Percentiles rank a stretch among this genome's conserved stretches.
These are phyloP conservation scores for Tympanopsis confertula DNA, from an alignment of 2,329 filamentous ascomycete genomes.

Conservation along the genomic window DNA sequence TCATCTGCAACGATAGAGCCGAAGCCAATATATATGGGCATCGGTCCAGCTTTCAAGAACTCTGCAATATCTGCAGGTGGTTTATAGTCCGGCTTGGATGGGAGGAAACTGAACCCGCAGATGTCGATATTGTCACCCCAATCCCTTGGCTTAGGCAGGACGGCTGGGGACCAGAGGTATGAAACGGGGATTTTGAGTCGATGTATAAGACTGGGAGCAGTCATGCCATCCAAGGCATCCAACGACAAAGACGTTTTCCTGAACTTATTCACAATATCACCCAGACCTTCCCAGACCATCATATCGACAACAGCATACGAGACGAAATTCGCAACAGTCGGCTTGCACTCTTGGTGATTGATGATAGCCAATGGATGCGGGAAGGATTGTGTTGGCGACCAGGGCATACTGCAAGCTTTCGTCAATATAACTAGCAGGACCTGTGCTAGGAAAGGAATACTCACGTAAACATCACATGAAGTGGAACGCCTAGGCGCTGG, in stretches of 20 bases:
- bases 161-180: slow-evolving; percentile 79
- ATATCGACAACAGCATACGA: slow-evolving; percentile 79
- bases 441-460: background rate
- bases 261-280: slow-evolving; percentile 84
- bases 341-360: slow-evolving; percentile 63
- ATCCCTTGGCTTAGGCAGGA: slow-evolving; percentile 70
- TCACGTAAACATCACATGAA: slow-evolving; percentile 38
- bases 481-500: slow-evolving; percentile 31
- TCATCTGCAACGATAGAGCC: slow-evolving; percentile 74
- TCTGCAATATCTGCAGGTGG: slow-evolving; percentile 52
- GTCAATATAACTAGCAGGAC: background rate
- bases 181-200: slow-evolving; percentile 72
- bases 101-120: slow-evolving; percentile 67
- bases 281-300: slow-evolving; percentile 85
- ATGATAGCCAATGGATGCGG: slow-evolving; percentile 80
- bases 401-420: slow-evolving; percentile 55
- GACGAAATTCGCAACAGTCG: slow-evolving; percentile 69
- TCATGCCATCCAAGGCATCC: slow-evolving; percentile 67
- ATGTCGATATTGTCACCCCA: slow-evolving; percentile 64
- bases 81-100: slow-evolving; percentile 52
- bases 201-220: slow-evolving; percentile 69
- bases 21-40: slow-evolving; percentile 74
- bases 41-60: slow-evolving; percentile 57
- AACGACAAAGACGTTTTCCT: slow-evolving; percentile 63
- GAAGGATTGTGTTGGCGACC: slow-evolving; percentile 75